phyloP scores from a whole-genome alignment of 495 filamentous ascomycete genomes.

The Thermochaetoides thermophila region DNA sequence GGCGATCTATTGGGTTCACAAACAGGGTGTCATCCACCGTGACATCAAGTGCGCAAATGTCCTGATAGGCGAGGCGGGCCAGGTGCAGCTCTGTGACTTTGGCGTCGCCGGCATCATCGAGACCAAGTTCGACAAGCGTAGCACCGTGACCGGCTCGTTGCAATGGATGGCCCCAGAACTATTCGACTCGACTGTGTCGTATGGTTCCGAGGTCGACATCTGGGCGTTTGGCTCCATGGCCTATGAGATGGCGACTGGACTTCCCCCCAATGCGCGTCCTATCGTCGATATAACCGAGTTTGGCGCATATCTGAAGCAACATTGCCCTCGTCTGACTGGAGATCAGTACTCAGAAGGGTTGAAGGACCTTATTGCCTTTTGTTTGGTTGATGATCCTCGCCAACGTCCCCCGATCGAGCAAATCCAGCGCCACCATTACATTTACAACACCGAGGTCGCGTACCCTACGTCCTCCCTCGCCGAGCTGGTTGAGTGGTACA shows the following conservation, averaged over 20 bases:
- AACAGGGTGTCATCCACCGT: slow-evolving; percentile 84
- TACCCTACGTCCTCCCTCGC: slow-evolving; percentile 56
- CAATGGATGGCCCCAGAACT: slow-evolving; percentile 97
- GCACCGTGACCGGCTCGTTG: slow-evolving; percentile 85
- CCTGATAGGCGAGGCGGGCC: slow-evolving; percentile 73
- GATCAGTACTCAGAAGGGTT: slow-evolving; percentile 60
- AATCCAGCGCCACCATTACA: slow-evolving; percentile 47
- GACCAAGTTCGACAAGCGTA: slow-evolving; percentile 67
- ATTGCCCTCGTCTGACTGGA: slow-evolving; percentile 56
- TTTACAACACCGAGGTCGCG: slow-evolving; percentile 42
- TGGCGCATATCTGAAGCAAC: slow-evolving; percentile 45
- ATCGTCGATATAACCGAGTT: slow-evolving; percentile 36
- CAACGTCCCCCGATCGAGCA: slow-evolving; percentile 57
- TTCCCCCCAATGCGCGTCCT: slow-evolving; percentile 51
- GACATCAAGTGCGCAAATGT: slow-evolving; percentile 96
- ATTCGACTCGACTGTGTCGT: slow-evolving; percentile 39
- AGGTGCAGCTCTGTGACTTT: slow-evolving; percentile 87
- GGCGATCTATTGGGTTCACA: slow-evolving; percentile 74
- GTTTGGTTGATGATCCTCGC: slow-evolving; percentile 57
- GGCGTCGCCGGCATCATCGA: slow-evolving; percentile 83
- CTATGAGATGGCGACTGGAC: slow-evolving; percentile 81
- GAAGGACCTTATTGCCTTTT: slow-evolving; percentile 62
- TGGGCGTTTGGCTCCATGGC: slow-evolving; percentile 95
- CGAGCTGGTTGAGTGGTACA: slow-evolving; percentile 67
- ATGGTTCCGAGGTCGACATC: slow-evolving; percentile 67